A percentile compares a stretch with the other conserved stretches of the same genome.
Evolutionary conservation across 352 stramenopile genomes (phyloP).

Genomic region (Phytopythium kandeliae): DNA sequence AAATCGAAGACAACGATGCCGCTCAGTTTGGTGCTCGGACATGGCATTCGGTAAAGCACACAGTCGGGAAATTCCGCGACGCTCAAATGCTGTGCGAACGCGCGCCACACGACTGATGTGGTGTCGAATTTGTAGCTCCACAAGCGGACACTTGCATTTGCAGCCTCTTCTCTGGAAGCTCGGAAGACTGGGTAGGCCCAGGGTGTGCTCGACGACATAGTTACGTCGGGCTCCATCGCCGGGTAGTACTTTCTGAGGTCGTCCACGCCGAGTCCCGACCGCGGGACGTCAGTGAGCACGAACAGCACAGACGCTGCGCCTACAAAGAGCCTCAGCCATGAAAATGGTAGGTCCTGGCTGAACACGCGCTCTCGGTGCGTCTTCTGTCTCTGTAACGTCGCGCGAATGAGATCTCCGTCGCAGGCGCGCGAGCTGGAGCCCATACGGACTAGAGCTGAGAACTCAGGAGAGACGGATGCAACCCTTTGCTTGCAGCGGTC

Average conservation of each 20-base stretch:
- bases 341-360: constrained; percentile 22
- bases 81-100: constrained; percentile 16
- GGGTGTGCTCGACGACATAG: constrained; percentile 13
- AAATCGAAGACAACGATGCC: constrained; percentile 21
- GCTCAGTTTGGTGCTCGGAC: constrained; percentile 7
- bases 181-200: constrained; percentile 24
- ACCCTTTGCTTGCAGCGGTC: no score
- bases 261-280: constrained; percentile 20
- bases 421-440: background rate
- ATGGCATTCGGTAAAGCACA: constrained; percentile 20
- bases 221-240: constrained; percentile 23
- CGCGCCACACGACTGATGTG: constrained; percentile 21
- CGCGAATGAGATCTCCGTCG: constrained; percentile 9
- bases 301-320: constrained; percentile 20
- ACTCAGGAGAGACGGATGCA: no score
- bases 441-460: no score
- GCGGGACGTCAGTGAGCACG: constrained; percentile 23
- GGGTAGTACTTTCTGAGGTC: constrained; percentile 11
- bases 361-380: constrained; percentile 16
- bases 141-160: constrained; percentile 6
- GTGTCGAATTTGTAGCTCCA: constrained; percentile 41
- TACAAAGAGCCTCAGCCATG: constrained; percentile 15
- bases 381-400: constrained; percentile 11
- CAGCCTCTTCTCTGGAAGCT: constrained; percentile 8
- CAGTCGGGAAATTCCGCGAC: constrained; percentile 18